These are phyloP conservation scores for Artemisia annua DNA, from an alignment of 129 eudicot genomes.

Conservation along the genomic window DNA sequence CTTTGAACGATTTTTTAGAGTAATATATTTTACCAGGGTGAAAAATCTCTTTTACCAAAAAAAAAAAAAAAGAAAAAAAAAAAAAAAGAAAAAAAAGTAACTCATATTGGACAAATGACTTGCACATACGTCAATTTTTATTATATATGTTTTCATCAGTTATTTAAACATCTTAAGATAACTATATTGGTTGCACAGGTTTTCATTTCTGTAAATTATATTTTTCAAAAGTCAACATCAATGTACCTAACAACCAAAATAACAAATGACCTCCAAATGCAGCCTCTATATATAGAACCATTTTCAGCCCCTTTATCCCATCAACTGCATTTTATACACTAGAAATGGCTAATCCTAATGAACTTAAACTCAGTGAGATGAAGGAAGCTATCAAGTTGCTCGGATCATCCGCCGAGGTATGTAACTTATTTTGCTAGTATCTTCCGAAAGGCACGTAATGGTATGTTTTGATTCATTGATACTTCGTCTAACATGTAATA, in stretches of 20 bases:
- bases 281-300: neutral
- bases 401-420: constrained; percentile 55
- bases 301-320: neutral
- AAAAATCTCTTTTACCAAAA: too few relatives aligned
- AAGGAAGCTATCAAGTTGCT: constrained; percentile 45
- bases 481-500: neutral
- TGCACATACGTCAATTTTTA: too few relatives aligned
- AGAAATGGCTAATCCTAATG: constrained; percentile 36
- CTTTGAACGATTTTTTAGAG: too few relatives aligned
- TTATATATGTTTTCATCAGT: too few relatives aligned
- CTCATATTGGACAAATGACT: too few relatives aligned
- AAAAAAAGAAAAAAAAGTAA: too few relatives aligned
- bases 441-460: neutral
- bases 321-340: neutral
- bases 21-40: too few relatives aligned
- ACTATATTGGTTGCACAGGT: neutral
- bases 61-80: too few relatives aligned
- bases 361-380: constrained; percentile 45
- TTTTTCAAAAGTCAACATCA: neutral
- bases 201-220: neutral
- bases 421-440: neutral
- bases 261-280: constrained; percentile 12
- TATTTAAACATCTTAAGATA: too few relatives aligned
- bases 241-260: neutral
- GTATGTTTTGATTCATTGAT: neutral